These are phyloP conservation scores for Caloboletus inedulis DNA, from an alignment of 1,284 basidiomycete genomes.

Conservation along the genomic window DNA sequence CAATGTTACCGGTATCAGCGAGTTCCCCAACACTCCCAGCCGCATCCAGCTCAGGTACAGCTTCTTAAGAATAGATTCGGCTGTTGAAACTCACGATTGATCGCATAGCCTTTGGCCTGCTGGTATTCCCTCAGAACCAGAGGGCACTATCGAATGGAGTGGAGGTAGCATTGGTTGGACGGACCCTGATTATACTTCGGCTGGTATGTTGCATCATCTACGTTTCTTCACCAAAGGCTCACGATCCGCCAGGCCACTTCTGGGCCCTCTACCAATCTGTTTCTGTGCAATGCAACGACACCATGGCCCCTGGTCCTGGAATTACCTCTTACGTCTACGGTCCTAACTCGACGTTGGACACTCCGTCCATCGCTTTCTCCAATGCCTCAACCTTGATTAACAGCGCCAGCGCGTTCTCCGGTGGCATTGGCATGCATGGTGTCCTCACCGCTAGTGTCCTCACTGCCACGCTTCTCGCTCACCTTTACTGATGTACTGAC, in stretches of 20 bases:
- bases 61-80: not conserved
- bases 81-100: conserved; percentile 1
- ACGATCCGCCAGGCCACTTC: conserved; percentile 46
- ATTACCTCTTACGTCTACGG: conserved; percentile 63
- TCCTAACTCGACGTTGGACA: conserved; percentile 48
- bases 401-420: conserved; percentile 26
- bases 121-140: conserved; percentile 56
- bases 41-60: conserved; percentile 71
- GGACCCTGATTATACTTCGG: conserved; percentile 67
- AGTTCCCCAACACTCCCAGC: conserved; percentile 75
- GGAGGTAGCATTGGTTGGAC: conserved; percentile 76
- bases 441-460: conserved; percentile 18
- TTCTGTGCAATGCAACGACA: conserved; percentile 57
- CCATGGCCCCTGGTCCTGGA: conserved; percentile 39
- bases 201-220: conserved; percentile 36
- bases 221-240: not conserved
- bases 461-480: conserved; percentile 22
- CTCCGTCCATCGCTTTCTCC: conserved; percentile 51
- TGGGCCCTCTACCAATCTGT: conserved; percentile 58
- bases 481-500: conserved; percentile 24
- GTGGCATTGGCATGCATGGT: conserved; percentile 12
- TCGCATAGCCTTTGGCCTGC: conserved; percentile 70
- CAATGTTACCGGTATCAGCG: conserved; percentile 43
- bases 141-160: conserved; percentile 73
- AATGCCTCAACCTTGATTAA: conserved; percentile 52